A percentile compares a stretch with the other conserved stretches of the same genome.
phyloP scores from a whole-genome alignment of 257 asterid genomes.

The Oldenlandia corymbosa region DNA sequence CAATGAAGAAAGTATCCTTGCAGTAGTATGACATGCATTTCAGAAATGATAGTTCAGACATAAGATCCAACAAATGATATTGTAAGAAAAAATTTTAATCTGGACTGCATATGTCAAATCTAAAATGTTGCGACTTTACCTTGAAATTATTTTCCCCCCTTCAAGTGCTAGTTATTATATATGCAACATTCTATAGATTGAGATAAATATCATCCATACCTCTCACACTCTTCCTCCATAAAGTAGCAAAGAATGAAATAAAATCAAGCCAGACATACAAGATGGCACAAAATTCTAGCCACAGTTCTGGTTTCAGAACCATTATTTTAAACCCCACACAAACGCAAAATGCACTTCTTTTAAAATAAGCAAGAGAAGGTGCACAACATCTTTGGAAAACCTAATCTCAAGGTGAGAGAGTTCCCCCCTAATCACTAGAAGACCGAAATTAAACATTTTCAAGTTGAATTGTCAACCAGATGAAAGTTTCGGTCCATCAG shows the following conservation, averaged over 20 bases:
- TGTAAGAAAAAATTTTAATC: neutral
- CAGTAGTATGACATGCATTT: neutral
- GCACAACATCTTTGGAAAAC: neutral
- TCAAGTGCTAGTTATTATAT: too few species aligned
- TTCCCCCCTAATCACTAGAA: neutral
- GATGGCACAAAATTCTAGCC: neutral
- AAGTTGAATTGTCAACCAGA: neutral
- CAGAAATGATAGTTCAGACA: neutral
- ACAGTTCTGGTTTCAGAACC: neutral
- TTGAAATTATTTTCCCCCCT: too few species aligned
- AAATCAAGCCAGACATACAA: neutral
- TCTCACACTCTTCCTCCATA: too few species aligned
- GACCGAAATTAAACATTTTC: neutral
- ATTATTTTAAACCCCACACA: neutral
- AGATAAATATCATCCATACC: too few species aligned
- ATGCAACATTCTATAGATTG: too few species aligned
- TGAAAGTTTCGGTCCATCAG: neutral
- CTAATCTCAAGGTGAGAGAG: neutral
- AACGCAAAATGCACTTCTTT: neutral
- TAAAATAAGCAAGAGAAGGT: neutral
- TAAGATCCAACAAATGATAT: too few species aligned
- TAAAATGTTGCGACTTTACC: too few species aligned
- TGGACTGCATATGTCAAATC: too few species aligned
- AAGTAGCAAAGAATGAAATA: neutral
- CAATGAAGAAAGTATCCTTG: neutral